Conservation (phyloP, 495 filamentous ascomycete genomes). For the Penicillium bovifimosum region DNA sequence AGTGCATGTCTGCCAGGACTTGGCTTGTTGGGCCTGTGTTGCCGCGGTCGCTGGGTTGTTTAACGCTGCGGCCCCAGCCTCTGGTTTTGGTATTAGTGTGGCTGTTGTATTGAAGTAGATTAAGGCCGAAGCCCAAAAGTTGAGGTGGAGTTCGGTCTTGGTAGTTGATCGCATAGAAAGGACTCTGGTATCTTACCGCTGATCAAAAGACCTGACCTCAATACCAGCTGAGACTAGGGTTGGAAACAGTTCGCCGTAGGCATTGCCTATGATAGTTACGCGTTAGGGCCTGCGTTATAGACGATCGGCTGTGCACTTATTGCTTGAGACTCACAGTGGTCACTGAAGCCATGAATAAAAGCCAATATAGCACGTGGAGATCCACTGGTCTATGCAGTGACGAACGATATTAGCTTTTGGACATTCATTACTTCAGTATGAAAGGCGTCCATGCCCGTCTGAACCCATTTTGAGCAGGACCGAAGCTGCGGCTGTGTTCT, state of each 20-base stretch:
- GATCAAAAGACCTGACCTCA: constrained; percentile 69
- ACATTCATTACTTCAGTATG: neutral
- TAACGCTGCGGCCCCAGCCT: constrained; percentile 53
- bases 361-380: constrained; percentile 60
- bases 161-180: neutral
- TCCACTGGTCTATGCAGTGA: constrained; percentile 38
- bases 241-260: constrained; percentile 64
- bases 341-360: constrained; percentile 83
- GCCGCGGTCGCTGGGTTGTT: constrained; percentile 49
- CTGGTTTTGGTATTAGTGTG: constrained; percentile 4
- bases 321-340: constrained; percentile 51
- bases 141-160: neutral
- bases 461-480: neutral
- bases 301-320: neutral
- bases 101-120: neutral
- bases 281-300: neutral
- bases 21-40: constrained; percentile 62
- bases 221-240: constrained; percentile 65
- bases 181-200: constrained; percentile 45
- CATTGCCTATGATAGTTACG: constrained; percentile 44
- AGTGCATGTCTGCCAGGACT: constrained; percentile 71
- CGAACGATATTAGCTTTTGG: neutral
- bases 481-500: constrained; percentile 7
- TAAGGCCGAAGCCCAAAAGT: neutral
- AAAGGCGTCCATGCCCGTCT: neutral